Evolutionary conservation across 2,329 filamentous ascomycete genomes (phyloP).

Genomic region (Monilinia fructicola): DNA sequence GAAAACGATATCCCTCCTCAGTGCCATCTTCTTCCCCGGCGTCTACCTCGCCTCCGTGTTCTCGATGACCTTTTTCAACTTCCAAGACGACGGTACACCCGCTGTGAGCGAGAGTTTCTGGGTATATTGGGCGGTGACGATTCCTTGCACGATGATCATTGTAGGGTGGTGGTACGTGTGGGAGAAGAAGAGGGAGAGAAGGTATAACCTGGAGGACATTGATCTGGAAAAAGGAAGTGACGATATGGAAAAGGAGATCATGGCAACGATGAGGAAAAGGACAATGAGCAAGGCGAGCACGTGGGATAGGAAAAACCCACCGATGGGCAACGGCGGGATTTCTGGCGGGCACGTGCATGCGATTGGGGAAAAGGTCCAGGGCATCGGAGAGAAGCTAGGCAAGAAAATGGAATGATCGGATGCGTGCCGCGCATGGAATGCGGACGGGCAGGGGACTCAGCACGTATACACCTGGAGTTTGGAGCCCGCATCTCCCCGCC

Average conservation of each 20-base stretch:
- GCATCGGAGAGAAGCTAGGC: neutral
- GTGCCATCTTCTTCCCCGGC: constrained; percentile 62
- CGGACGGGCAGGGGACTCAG: too few relatives aligned
- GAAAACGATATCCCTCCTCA: constrained; percentile 64
- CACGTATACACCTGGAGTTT: neutral
- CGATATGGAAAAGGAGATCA: constrained; percentile 37
- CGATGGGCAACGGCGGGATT: neutral
- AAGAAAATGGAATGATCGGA: constrained; percentile 12
- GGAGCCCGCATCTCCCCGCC: too few relatives aligned
- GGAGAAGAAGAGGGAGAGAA: constrained; percentile 32
- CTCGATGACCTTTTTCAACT: constrained; percentile 67
- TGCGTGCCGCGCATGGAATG: neutral
- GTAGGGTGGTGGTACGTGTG: constrained; percentile 55
- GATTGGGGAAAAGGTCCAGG: neutral
- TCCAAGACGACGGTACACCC: constrained; percentile 41
- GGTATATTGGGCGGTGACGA: constrained; percentile 62
- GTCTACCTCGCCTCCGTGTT: constrained; percentile 64
- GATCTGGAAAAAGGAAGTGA: constrained; percentile 37
- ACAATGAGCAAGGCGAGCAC: constrained; percentile 37
- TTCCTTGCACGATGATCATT: constrained; percentile 57
- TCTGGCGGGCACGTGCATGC: neutral
- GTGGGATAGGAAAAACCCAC: constrained; percentile 28
- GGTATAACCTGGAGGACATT: constrained; percentile 34
- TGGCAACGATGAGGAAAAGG: constrained; percentile 36
- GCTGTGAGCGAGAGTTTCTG: constrained; percentile 53